Base-by-base conservation (phyloP, 768 basidiomycete species). In the Naganishia vishniacii region DNA sequence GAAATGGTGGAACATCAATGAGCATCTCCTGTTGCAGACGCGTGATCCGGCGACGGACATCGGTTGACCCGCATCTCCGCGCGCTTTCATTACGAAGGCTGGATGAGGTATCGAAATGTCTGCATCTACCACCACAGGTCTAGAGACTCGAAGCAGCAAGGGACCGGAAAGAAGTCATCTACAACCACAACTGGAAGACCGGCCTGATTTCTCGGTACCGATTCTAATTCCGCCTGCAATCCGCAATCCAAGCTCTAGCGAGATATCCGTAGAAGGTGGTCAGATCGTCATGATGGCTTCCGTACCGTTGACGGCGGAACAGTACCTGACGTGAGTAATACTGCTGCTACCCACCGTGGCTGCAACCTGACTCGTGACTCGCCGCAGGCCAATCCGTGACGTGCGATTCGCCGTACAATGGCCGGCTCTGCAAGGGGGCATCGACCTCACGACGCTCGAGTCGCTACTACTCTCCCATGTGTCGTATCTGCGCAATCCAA, bases 391-490 rank as follows among this genome's bases (percentile, higher is more conserved):
- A 7, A 48, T 67, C 1, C 61, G 49, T 16, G 65, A 67, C 16
- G 46, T 67, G n/a, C 45, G 44, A n/a, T 32, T 47, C 20, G 40
- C 59, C 15, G 61, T 67, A 1, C 45, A 61, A 31, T 42, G 40
- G n/a, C 65, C 65, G 12, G 40, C 56, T 37, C 41, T 58, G 12
- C 40, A 61, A 20, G 9, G 26, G 47, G 53, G 58, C 37, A 37
- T 67, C 16, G 23, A 44, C 16, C 34, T 56, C 0, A 7, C 29
- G 3, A 44, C 37, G 16, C 49, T 67, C 48, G 32, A 37, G 18
- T 23, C 51, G 23, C 41, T 67, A 2, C 65, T 67, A 29, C 29
- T 44, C 13, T 45, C 65, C 4, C 61, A 67, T 49, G 34, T 63
- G 25, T 31, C 28, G 34, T 53, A 63, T 40, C 53, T 67, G 16